Evolutionary conservation across 2,329 filamentous ascomycete genomes (phyloP), one percentile per base, ranked within the genome.

Genomic region (Stagonosporopsis rhizophila): DNA sequence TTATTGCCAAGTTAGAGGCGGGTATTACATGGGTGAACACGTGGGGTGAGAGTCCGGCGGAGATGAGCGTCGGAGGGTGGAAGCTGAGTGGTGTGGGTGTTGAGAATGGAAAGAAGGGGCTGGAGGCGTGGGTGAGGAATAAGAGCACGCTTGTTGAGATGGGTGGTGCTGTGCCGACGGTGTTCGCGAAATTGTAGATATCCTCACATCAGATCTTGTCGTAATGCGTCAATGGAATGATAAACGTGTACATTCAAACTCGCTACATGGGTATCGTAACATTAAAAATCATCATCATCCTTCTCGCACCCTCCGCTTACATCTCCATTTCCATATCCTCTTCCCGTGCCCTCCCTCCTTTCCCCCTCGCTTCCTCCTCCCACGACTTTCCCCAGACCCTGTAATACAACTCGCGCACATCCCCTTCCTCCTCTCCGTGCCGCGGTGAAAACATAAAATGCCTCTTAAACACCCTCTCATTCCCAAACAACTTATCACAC

Each of bases 1-100:
- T 94, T 1, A 82, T 94, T 38, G 82, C 84, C 22, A 82, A 85
- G 68, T 79, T 96, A 5, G 84, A 96, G 71, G 91, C 91, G 0
- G 92, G 92, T 30, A 96, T 96, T 69, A 96, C 91, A 1, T 96
- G 92, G 92, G 83, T 96, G 48, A 96, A 96, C 75, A 92, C 90
- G 0, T 96, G 92, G 92, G 92, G 92, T n/a, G 92, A 96, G 79
- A 89, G 85, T 44, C 92, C 92, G 0, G 91, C 92, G 0, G 92
- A 96, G 80, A 96, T 96, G 92, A 89, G 89, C 2, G 92, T 96
- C 0, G 92, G 92, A 9, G 92, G 92, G 0, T 96, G 92, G 92
- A 96, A 96, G 81, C 84, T 90, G 82, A 96, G 91, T 72, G 92
- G 92, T 30, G 79, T 96, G 9, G 92, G 92, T 0, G 87, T 96